Evolutionary conservation across 2,329 filamentous ascomycete species (phyloP).

Genomic region (Pseudogymnoascus sp.): DNA sequence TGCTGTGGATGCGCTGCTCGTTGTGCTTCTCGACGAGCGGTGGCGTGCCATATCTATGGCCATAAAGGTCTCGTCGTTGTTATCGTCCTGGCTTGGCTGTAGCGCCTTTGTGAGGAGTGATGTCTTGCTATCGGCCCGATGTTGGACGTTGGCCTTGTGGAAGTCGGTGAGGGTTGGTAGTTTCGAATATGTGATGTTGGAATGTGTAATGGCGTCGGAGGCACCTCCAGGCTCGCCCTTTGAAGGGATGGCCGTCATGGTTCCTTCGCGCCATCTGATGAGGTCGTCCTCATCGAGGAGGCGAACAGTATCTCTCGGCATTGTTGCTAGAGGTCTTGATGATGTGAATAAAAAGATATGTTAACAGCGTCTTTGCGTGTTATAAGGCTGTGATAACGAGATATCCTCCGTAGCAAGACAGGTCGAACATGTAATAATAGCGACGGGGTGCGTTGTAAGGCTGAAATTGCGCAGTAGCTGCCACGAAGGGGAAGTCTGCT

Average conservation of each 20-base stretch:
- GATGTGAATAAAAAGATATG: not conserved
- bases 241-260: not conserved
- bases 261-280: slow-evolving; percentile 1
- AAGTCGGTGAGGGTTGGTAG: slow-evolving; percentile 20
- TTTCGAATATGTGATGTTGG: not conserved
- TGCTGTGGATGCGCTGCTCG: slow-evolving; percentile 74
- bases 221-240: not conserved
- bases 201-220: slow-evolving; percentile 11
- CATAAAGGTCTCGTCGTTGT: slow-evolving; percentile 37
- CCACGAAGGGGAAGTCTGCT: not conserved
- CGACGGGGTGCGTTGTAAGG: not conserved
- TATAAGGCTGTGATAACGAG: not conserved
- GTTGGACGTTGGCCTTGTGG: slow-evolving; percentile 34
- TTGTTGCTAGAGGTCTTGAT: slow-evolving; percentile 4
- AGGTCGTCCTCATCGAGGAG: slow-evolving; percentile 7
- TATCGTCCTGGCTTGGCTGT: slow-evolving; percentile 52
- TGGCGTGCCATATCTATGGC: slow-evolving; percentile 33
- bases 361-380: not conserved
- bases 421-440: not conserved
- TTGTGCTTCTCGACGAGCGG: slow-evolving; percentile 65
- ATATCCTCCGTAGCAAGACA: not conserved
- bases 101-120: slow-evolving; percentile 86
- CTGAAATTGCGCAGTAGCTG: not conserved
- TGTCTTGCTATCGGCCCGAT: slow-evolving; percentile 53
- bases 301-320: not conserved